These are phyloP conservation scores for Fusarium sp. DNA, from an alignment of 2,329 filamentous ascomycete species.

Conservation along the genomic window DNA sequence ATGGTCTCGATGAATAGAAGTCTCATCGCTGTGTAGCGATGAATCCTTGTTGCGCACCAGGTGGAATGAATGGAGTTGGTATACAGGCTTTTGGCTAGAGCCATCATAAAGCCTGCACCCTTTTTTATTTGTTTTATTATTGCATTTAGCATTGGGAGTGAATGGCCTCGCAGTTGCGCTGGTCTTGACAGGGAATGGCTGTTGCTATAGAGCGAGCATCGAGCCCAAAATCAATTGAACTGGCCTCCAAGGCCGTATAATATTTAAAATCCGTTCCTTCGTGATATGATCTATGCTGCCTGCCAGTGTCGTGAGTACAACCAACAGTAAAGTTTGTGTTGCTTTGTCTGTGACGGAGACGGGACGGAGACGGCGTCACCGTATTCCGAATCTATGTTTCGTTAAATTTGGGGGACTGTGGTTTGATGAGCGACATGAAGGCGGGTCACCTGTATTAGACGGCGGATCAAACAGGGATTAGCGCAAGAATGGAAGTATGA, in stretches of 20 bases:
- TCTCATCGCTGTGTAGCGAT: conserved; percentile 32
- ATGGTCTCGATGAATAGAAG: conserved; percentile 9
- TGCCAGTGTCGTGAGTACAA: neutral
- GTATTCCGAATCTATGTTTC: neutral
- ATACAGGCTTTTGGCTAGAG: neutral
- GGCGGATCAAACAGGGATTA: conserved; percentile 8
- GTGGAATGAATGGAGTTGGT: conserved; percentile 1
- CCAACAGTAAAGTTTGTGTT: neutral
- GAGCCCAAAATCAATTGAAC: conserved; percentile 28
- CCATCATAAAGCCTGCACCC: neutral
- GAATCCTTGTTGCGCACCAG: neutral
- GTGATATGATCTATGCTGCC: neutral
- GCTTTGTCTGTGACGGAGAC: neutral
- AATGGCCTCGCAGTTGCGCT: neutral
- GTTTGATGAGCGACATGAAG: neutral
- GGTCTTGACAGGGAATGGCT: conserved; percentile 10
- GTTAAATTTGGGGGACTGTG: neutral
- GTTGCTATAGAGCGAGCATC: conserved; percentile 35
- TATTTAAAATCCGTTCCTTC: neutral
- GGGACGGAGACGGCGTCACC: neutral
- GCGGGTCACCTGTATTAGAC: conserved; percentile 6
- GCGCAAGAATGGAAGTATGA: conserved; percentile 9
- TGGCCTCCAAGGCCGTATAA: conserved; percentile 20
- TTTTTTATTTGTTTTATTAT: conserved; percentile 13
- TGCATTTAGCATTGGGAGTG: conserved; percentile 16